Evolutionary conservation across 2,329 filamentous ascomycete genomes (phyloP).

Genomic region (Teratosphaeria pseudoeucalypti): DNA sequence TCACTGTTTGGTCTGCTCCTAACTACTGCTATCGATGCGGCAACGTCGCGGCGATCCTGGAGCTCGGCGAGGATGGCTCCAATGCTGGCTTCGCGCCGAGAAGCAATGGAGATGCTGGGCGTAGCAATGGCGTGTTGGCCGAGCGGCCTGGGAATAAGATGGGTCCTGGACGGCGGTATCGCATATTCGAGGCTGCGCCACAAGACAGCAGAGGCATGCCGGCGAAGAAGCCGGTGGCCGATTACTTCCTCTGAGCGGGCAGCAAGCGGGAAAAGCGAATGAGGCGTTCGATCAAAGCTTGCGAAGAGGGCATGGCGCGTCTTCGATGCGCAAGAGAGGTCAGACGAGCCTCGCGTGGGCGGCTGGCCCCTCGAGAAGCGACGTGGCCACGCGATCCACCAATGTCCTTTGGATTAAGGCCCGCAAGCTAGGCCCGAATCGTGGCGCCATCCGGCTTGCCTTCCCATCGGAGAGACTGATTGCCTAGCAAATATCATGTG

Average conservation of each 20-base stretch:
- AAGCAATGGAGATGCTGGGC: constrained; percentile 58
- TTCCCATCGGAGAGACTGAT: not conserved
- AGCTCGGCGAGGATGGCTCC: constrained; percentile 72
- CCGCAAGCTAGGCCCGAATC: too few relatives aligned
- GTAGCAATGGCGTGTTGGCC: constrained; percentile 33
- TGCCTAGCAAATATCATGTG: not conserved
- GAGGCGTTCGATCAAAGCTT: not conserved
- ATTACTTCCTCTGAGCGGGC: constrained; percentile 66
- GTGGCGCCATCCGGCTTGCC: too few relatives aligned
- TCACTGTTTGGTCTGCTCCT: constrained; percentile 68
- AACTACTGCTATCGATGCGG: constrained; percentile 36
- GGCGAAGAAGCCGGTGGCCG: constrained; percentile 93
- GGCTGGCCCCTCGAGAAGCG: not conserved
- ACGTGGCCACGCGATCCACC: not conserved
- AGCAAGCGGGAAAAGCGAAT: not conserved
- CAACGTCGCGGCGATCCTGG: constrained; percentile 75
- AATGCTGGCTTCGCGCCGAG: constrained; percentile 38
- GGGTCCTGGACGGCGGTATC: constrained; percentile 79
- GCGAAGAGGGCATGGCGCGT: too few relatives aligned
- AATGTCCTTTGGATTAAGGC: not conserved
- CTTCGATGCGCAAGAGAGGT: too few relatives aligned
- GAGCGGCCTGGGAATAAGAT: constrained; percentile 35
- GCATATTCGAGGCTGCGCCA: constrained; percentile 92
- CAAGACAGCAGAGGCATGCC: constrained; percentile 97
- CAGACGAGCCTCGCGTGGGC: not conserved